Percentiles rank a stretch among this genome's conserved stretches.
Conservation (phyloP, 2,329 filamentous ascomycete genomes). For the Microdochium nivale region DNA sequence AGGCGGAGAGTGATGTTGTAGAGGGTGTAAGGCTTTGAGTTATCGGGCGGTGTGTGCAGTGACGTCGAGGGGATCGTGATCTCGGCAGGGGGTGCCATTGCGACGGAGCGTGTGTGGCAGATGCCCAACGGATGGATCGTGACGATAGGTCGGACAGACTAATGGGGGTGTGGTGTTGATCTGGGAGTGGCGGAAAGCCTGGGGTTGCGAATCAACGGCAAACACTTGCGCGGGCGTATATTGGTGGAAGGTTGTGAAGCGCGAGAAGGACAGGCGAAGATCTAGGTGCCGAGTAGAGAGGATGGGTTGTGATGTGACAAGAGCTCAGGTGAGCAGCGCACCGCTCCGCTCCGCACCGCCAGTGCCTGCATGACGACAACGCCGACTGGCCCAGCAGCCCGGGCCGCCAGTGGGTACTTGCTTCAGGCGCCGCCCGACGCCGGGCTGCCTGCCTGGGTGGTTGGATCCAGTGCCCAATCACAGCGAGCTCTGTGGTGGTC, state of each 20-base stretch:
- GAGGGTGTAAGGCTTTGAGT: slow-evolving; percentile 61
- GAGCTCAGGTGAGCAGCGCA: background rate
- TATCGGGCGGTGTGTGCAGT: slow-evolving; percentile 35
- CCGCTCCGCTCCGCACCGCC: background rate
- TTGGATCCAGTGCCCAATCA: too few species aligned
- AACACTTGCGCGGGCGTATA: too few species aligned
- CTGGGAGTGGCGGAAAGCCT: too few species aligned
- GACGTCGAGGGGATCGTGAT: slow-evolving; percentile 62
- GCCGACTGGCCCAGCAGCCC: background rate
- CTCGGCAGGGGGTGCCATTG: slow-evolving; percentile 57
- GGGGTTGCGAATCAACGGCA: too few species aligned
- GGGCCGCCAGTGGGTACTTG: background rate
- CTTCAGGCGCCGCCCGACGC: too few species aligned
- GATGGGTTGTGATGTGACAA: background rate
- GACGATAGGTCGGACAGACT: too few species aligned
- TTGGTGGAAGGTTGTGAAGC: background rate
- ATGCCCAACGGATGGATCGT: background rate
- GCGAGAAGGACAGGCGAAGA: background rate
- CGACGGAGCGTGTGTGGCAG: background rate
- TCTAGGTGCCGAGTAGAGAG: background rate
- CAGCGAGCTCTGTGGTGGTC: too few species aligned
- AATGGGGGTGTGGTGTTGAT: too few species aligned
- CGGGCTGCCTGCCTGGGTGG: too few species aligned
- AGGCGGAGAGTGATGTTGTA: slow-evolving; percentile 74
- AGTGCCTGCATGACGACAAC: background rate